Conservation (phyloP, 805 yeast genomes). For the Hanseniaspora lachancei region DNA sequence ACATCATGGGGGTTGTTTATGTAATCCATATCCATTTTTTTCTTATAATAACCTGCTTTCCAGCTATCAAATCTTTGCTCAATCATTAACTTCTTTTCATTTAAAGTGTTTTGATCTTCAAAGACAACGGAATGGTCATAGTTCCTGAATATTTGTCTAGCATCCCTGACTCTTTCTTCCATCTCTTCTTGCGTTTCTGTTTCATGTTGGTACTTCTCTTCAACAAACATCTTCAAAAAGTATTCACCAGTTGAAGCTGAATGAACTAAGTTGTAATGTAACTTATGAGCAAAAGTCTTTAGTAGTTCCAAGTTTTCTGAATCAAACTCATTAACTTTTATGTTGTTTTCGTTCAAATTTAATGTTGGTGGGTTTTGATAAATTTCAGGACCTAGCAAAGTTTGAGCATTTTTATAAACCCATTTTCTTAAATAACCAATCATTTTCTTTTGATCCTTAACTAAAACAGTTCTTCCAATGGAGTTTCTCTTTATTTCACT, state of each 20-base stretch:
- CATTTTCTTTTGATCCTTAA: constrained; percentile 63
- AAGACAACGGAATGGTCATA: constrained; percentile 50
- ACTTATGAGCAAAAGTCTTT: constrained; percentile 50
- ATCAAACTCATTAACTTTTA: constrained; percentile 33
- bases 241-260: constrained; percentile 44
- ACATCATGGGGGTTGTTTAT: constrained; percentile 48
- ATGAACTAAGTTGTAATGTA: constrained; percentile 55
- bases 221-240: constrained; percentile 52
- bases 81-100: constrained; percentile 47
- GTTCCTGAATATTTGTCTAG: constrained; percentile 44
- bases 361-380: constrained; percentile 33
- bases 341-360: constrained; percentile 21
- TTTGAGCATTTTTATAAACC: constrained; percentile 28
- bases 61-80: constrained; percentile 62
- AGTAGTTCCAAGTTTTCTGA: constrained; percentile 45
- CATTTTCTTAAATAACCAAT: constrained; percentile 45
- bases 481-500: constrained; percentile 59
- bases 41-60: constrained; percentile 75
- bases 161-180: constrained; percentile 36
- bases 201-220: constrained; percentile 20
- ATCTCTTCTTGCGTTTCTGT: constrained; percentile 64
- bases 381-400: constrained; percentile 3
- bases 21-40: constrained; percentile 57
- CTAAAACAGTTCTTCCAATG: constrained; percentile 48
- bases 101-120: constrained; percentile 42